Evolutionary conservation across 208 protist species (phyloP), one percentile per base, ranked within the genome.

Genomic region (Acanthamoeba lenticulata): DNA sequence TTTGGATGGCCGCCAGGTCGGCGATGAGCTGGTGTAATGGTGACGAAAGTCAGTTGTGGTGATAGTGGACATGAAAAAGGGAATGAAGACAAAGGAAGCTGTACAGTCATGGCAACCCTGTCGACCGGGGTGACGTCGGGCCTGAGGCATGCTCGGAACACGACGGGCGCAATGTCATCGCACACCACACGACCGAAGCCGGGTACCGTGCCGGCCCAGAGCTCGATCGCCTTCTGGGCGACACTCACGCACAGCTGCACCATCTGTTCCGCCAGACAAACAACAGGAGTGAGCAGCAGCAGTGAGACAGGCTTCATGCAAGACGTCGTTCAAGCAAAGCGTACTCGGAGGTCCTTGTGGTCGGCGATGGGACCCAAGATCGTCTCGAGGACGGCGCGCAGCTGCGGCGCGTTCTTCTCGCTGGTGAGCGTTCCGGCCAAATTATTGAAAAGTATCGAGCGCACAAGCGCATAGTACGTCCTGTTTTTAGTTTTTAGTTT

Each of bases 171-270:
- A n/a, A 89, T 60, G n/a, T 65, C 52, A 32, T 89, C 81, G 81
- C 36, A 60, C 36, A 89, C 81, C 9, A 89, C 5, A 13, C 52
- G 44, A 57, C 29, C 57, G 81, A 89, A 89, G 47, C 81, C 81
- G 17, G 81, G 81, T 21, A 89, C 81, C 19, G 81, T 21, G 29
- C 81, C 81, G 19, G 81, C 81, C 81, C 81, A 89, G 5, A 65
- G 13, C 27, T 89, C 81, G 44, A 89, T n/a, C 9, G 52, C 32
- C 81, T 60, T 89, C 11, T 89, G 81, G 4, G 57, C 13, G 36
- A 89, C 36, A 38, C 81, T 89, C 13, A 89, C 9, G 52, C 81
- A 89, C 81, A 89, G 44, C 36, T 89, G 81, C 81, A 65, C 47
- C 47, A 89, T 89, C 81, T 89, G 47, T 52, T 5, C 9, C 47